Evolutionary conservation across 2,329 filamentous ascomycete genomes (phyloP).

Genomic region (Didymella lethalis): DNA sequence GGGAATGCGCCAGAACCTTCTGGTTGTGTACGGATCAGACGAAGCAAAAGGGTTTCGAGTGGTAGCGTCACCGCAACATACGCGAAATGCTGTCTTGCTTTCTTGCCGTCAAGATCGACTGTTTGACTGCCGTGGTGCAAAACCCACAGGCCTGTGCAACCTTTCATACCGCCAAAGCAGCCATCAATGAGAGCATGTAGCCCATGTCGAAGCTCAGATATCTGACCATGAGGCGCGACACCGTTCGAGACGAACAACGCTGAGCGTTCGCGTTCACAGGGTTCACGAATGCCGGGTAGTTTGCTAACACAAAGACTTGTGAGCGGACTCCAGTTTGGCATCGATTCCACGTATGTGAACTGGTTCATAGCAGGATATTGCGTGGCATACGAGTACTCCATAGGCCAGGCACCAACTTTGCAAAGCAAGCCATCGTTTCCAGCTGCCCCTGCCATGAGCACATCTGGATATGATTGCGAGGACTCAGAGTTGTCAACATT

Average conservation of each 20-base stretch:
- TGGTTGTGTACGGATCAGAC: slow-evolving; percentile 34
- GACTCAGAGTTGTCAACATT: slow-evolving; percentile 59
- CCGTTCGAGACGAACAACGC: slow-evolving; percentile 54
- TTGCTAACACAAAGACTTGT: slow-evolving; percentile 56
- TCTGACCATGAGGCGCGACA: slow-evolving; percentile 53
- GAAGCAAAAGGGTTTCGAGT: slow-evolving; percentile 41
- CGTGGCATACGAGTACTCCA: slow-evolving; percentile 60
- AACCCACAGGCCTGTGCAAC: slow-evolving; percentile 51
- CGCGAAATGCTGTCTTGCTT: slow-evolving; percentile 41
- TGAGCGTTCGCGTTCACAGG: slow-evolving; percentile 34
- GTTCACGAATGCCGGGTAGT: slow-evolving; percentile 30
- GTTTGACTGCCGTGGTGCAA: slow-evolving; percentile 42
- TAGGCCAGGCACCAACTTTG: slow-evolving; percentile 63
- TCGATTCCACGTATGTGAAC: slow-evolving; percentile 62
- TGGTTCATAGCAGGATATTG: slow-evolving; percentile 57
- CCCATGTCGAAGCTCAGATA: slow-evolving; percentile 55
- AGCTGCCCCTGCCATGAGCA: slow-evolving; percentile 81
- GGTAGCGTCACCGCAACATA: slow-evolving; percentile 50
- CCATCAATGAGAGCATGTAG: slow-evolving; percentile 50
- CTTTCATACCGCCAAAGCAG: slow-evolving; percentile 41
- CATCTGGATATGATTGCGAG: slow-evolving; percentile 69
- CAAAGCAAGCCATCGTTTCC: slow-evolving; percentile 80
- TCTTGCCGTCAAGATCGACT: slow-evolving; percentile 37
- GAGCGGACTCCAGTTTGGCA: slow-evolving; percentile 68
- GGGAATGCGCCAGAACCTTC: slow-evolving; percentile 29